These are phyloP conservation scores for Ophiostoma australiae DNA, from an alignment of 2,329 filamentous ascomycete species.

Conservation along the genomic window DNA sequence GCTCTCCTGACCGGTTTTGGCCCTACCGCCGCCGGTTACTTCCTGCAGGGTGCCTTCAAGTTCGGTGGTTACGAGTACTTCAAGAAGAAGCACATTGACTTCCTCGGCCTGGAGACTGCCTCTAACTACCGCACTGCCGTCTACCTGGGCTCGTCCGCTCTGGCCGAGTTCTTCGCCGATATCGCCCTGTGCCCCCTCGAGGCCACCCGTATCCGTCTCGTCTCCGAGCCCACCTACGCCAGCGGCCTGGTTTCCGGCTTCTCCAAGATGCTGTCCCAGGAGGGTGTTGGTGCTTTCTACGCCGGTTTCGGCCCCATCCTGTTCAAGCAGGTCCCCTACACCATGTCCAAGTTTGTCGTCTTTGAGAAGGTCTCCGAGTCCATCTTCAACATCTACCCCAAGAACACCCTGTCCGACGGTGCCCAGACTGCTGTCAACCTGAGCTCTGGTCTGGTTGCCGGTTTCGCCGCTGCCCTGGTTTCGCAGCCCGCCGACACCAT, in stretches of 20 bases:
- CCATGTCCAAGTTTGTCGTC: conserved; percentile 84
- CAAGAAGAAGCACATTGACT: conserved; percentile 76
- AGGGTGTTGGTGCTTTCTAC: conserved; percentile 76
- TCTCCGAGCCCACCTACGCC: conserved; percentile 72
- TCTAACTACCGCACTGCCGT: conserved; percentile 66
- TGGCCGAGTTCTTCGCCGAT: conserved; percentile 59
- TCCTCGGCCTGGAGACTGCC: conserved; percentile 64
- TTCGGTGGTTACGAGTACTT: conserved; percentile 86
- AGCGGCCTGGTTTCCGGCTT: conserved; percentile 67
- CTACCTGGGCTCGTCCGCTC: conserved; percentile 60
- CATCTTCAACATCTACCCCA: conserved; percentile 61
- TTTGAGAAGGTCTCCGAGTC: conserved; percentile 74
- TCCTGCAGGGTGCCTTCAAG: conserved; percentile 81
- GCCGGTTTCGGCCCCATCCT: conserved; percentile 74
- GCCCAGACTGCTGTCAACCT: conserved; percentile 69
- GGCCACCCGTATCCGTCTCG: conserved; percentile 79
- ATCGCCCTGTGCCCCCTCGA: conserved; percentile 78
- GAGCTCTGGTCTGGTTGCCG: conserved; percentile 43
- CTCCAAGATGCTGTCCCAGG: conserved; percentile 66
- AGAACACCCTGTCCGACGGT: conserved; percentile 57
- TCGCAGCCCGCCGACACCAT: conserved; percentile 83
- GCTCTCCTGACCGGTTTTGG: conserved; percentile 74
- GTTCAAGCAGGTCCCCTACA: conserved; percentile 80
- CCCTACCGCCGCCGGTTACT: conserved; percentile 75
- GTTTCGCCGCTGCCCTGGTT: conserved; percentile 74